phyloP scores from a whole-genome alignment of 805 yeast genomes.

The Lipomyces kockii region DNA sequence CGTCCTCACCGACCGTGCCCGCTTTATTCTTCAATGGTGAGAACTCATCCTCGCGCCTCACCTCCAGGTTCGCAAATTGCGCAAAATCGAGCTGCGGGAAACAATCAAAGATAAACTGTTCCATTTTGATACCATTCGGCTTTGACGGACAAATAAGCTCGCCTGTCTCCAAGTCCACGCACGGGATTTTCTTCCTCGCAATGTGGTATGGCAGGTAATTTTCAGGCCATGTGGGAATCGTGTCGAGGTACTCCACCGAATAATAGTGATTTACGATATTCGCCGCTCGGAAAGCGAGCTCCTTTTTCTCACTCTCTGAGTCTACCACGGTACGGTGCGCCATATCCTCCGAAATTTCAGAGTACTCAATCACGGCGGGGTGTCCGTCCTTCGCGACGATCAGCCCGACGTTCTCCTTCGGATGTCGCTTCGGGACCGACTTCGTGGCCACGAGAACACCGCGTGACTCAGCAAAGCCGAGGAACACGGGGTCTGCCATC shows the following conservation, averaged over 20 bases:
- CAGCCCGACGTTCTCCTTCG: constrained; percentile 87
- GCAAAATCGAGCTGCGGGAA: constrained; percentile 74
- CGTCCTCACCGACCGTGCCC: constrained; percentile 58
- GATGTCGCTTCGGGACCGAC: constrained; percentile 89
- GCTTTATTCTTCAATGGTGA: constrained; percentile 89
- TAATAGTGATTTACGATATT: constrained; percentile 97
- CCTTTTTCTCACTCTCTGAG: constrained; percentile 46
- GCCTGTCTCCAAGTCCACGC: constrained; percentile 55
- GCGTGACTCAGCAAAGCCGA: constrained; percentile 80
- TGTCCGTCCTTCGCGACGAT: constrained; percentile 63
- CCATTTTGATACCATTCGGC: constrained; percentile 92
- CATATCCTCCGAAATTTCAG: constrained; percentile 80
- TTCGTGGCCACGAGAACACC: constrained; percentile 82
- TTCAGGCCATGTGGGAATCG: constrained; percentile 71
- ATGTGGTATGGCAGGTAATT: constrained; percentile 86
- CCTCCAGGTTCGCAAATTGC: constrained; percentile 91
- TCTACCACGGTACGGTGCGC: constrained; percentile 64
- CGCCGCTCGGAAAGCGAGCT: constrained; percentile 82
- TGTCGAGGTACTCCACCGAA: constrained; percentile 70
- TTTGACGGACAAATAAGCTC: constrained; percentile 61
- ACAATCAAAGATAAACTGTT: constrained; percentile 96
- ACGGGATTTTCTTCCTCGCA: constrained; percentile 86
- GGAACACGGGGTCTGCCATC: constrained; percentile 88
- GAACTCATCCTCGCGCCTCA: constrained; percentile 80
- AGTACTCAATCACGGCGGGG: constrained; percentile 94